Base-by-base conservation (phyloP, 495 filamentous ascomycete genomes). In the Viridothelium virens region DNA sequence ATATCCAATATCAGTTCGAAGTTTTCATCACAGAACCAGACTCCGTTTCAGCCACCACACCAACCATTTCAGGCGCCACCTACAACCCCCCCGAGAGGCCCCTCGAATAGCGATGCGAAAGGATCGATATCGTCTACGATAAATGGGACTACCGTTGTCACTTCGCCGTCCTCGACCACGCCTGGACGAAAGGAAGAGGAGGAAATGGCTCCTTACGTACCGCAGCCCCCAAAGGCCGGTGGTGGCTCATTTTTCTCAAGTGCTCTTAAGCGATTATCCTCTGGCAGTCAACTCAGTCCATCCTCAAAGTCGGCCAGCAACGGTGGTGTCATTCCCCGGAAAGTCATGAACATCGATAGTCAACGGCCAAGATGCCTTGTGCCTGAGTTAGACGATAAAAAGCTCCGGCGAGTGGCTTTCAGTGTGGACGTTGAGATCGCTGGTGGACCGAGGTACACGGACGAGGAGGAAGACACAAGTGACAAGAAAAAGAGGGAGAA, bases 391-490 rank as follows among this genome's bases (percentile, higher is more conserved):
- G 86, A 93, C 66, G 86, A 88, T 67, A 84, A 83, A 18, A 96
- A 94, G 68, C 77, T 98, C 39, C 83, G 91, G 31, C 83, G 90
- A 41, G 94, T 98, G 1, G 89, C 92, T 1, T 98, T 98, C 71
- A 96, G 89, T 69, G 94, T 98, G 3, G 94, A 98, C 74, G 94
- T 98, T 12, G 94, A 98, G 77, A 94, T 98, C 71, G 92, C 94
- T n/a, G 85, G 85, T 0, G 73, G 84, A 39, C 83, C 86, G 25
- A 72, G 75, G 50, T 83, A 88, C 68, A 73, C 65, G 31, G 84
- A 86, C 10, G 81, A 82, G 33, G 75, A 77, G 33, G 61, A 71
- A 66, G 68, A 73, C 33, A 77, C 76, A 18, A 66, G 56, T 2
- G 74, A 74, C 56, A 78, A 73, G 65, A 76, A 75, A 64, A 81